Conservation (phyloP, 257 asterid species). For the Ophiorrhiza pumila region DNA sequence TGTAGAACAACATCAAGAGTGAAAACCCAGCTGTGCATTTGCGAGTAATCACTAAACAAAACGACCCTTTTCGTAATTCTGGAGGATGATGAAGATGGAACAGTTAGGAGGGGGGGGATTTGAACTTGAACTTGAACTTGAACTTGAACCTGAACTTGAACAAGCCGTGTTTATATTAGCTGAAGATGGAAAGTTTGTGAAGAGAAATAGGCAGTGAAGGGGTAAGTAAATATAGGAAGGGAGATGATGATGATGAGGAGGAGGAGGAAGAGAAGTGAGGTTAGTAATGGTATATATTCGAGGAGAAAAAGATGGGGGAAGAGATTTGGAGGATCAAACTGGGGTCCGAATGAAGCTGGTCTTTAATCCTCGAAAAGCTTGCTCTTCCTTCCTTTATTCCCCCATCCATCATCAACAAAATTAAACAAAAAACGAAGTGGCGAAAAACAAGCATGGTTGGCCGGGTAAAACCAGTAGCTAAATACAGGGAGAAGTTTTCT, state of each 20-base stretch:
- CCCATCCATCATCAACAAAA: not conserved
- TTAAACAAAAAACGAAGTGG: slow-evolving; percentile 16
- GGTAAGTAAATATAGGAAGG: not conserved
- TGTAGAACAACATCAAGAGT: not conserved
- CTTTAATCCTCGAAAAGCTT: slow-evolving; percentile 26
- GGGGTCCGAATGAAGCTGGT: slow-evolving; percentile 42
- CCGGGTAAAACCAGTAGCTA: slow-evolving; percentile 19
- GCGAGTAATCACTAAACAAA: not conserved
- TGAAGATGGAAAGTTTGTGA: not conserved
- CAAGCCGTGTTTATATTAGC: no score
- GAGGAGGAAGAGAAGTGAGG: not conserved
- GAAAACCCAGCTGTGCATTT: not conserved
- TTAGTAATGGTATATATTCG: slow-evolving; percentile 1
- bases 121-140: no score
- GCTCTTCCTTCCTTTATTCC: slow-evolving; percentile 16
- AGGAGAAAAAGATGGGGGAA: slow-evolving; percentile 5
- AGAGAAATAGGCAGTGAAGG: no score
- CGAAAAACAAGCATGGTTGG: slow-evolving; percentile 36
- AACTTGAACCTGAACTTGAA: no score
- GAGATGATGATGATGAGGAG: not conserved
- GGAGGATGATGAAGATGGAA: slow-evolving; percentile 10
- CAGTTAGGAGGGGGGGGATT: not conserved
- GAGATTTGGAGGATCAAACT: slow-evolving; percentile 49
- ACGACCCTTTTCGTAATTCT: not conserved
- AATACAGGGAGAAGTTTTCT: slow-evolving; percentile 21